Evolutionary conservation across 129 eudicot species (phyloP), one percentile per base, ranked within the genome.

Genomic region (Helianthus tuberosus): DNA sequence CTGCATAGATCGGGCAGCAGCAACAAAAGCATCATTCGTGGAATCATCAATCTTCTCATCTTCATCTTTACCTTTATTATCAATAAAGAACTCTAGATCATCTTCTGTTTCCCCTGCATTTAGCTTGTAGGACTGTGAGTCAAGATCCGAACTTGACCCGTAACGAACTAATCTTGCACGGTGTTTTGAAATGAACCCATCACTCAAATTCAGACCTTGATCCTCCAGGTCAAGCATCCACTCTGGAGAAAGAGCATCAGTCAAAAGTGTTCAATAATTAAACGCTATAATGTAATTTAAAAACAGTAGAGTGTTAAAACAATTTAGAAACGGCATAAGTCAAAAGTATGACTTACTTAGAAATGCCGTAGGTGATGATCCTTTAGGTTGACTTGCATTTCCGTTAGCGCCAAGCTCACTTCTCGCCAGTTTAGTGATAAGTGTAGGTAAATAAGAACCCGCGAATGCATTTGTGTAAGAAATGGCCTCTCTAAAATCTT

Each of bases 181-280:
- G 11, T 66, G 48, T 50, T 87, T 79, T 65, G 84, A 83, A 70
- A 90, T 69, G 67, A 77, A 78, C 74, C 80, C 84, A 47, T 85
- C 85, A 46, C 74, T 83, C 70, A 83, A 76, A 70, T 41, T 83
- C 74, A 81, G 52, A 70, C 96, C 96, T 77, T 77, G 77, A 55
- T 82, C 84, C 85, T 87, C 91, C 2, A 87, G 77, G 39, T 83
- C 81, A 63, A 85, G 85, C 64, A 87, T 68, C 96, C 93, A 90
- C 70, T 75, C 96, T 90, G 86, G 15, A 66, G 66, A 64, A 73
- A 66, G 10, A 35, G 59, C 23, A 44, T 59, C 66, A 38, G 50
- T 66, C 3, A 65, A 16, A 58, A 14, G 14, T 32, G 66, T 8
- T 61, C 11, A 1, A 27, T 59, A n/a, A 59, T 25, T 27, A 11